phyloP scores from a whole-genome alignment of 352 stramenopile genomes.

The Pythium aristosporum region DNA sequence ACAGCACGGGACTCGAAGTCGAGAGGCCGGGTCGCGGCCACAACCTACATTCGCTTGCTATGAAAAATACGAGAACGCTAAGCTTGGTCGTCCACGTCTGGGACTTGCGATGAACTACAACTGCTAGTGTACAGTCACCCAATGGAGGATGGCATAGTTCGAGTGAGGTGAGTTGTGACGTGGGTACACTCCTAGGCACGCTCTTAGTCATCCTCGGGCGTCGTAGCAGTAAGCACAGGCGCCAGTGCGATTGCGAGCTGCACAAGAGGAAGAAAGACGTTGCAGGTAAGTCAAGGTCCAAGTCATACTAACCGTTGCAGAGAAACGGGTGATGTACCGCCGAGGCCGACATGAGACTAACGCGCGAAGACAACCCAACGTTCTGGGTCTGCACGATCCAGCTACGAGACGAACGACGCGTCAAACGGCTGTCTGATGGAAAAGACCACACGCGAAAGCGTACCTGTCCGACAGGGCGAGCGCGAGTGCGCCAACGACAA shows the following conservation, averaged over 20 bases:
- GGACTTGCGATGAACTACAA: constrained; percentile 5
- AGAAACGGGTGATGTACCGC: constrained; percentile 39
- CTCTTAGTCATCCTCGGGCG: constrained; percentile 44
- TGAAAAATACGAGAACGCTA: constrained; percentile 7
- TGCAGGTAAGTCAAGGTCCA: background rate
- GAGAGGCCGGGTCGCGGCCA: background rate
- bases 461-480: constrained; percentile 80
- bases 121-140: constrained; percentile 9
- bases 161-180: background rate
- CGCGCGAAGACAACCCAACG: constrained; percentile 52
- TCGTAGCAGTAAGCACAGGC: constrained; percentile 44
- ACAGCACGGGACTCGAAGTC: background rate
- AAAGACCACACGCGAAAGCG: background rate
- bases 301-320: background rate
- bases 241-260: constrained; percentile 71
- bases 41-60: background rate
- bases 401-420: background rate
- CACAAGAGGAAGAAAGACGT: constrained; percentile 4
- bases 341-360: constrained; percentile 74
- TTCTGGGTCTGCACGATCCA: constrained; percentile 50
- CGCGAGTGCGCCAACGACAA: constrained; percentile 35
- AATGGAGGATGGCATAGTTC: background rate
- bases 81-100: background rate
- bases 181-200: too few relatives aligned
- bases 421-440: background rate